Evolutionary conservation across 2,329 filamentous ascomycete genomes (phyloP), one percentile per base, ranked within the genome.

Genomic region (Domatiomyces catenatus): DNA sequence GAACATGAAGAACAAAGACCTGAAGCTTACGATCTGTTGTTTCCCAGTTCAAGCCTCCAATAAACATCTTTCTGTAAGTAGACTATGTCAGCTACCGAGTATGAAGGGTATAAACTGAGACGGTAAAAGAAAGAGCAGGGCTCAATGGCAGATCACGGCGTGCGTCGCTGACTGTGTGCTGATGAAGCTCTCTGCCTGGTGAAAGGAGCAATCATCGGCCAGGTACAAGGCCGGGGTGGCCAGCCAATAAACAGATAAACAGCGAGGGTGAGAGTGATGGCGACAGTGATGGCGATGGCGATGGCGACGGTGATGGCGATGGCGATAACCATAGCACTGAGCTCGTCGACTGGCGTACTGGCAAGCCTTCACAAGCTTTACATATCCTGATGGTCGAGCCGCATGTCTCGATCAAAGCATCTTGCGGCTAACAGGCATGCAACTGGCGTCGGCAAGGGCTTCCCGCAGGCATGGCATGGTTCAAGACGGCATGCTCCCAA

Each of bases 11-110:
- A 42, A 8, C 48, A 18, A 28, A n/a, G 2, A 28, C 22, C n/a
- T 36, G 17, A 17, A 19, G 71, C 88, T 76, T 81, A 96, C 90
- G 82, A 72, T 96, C 90, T 50, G 92, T 96, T 15, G 92, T 98
- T 69, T 98, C 92, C 92, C 92, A 98, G 66, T 98, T 98, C 50
- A 98, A 72, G 42, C 92, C 92, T 62, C 92, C 92, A 69, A 98
- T 98, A 62, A 98, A 98, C 92, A 98, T 98, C 74, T 98, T 98
- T 63, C 92, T 98, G 71, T 63, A 54, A 61, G 52, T 64, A 61
- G 59, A 53, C 54, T 56, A 51, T 56, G 63, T 67, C 60, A 69
- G 66, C 53, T 53, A 56, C 54, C 45, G 51, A 57, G 44, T 15
- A 45, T 26, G 12, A 15, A 15, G 15, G 32, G 15, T 39, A 39